Conservation (phyloP, 148 eudicot genomes). For the Rhododendron kiyosumense region DNA sequence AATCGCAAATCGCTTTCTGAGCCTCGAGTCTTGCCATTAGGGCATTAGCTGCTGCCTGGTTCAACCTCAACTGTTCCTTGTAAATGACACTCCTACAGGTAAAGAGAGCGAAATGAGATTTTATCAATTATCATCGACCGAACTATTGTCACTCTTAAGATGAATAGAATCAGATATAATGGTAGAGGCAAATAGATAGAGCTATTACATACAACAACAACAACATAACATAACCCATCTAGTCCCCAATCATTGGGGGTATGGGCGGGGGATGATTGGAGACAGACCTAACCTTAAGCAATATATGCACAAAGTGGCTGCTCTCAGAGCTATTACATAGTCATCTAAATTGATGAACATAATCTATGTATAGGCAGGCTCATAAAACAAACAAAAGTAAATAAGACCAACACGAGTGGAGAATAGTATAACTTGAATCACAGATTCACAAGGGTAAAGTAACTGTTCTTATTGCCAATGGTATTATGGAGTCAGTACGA, state of each 20-base stretch:
- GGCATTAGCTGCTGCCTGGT: slow-evolving; percentile 79
- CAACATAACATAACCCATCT: no score
- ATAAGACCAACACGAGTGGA: neutral
- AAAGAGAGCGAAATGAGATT: neutral
- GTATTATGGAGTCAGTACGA: neutral
- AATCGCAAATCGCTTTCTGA: slow-evolving; percentile 77
- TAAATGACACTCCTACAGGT: slow-evolving; percentile 74
- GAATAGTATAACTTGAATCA: neutral
- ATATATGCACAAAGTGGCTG: no score
- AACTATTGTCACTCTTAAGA: neutral
- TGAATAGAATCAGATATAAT: neutral
- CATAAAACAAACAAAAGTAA: neutral
- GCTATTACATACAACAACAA: no score
- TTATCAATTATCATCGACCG: neutral
- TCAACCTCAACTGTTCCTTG: slow-evolving; percentile 79
- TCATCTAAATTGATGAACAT: neutral
- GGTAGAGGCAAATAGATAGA: neutral
- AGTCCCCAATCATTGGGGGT: no score
- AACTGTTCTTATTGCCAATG: neutral
- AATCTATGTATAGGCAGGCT: neutral
- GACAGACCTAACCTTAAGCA: no score
- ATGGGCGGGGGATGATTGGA: no score
- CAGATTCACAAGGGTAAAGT: neutral
- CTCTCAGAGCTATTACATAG: no score
- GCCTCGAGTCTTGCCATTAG: slow-evolving; percentile 95